Percentiles rank a stretch among this genome's conserved stretches.
These are phyloP conservation scores for Priceomyces melissophilus DNA, from an alignment of 805 yeast genomes.

Conservation along the genomic window DNA sequence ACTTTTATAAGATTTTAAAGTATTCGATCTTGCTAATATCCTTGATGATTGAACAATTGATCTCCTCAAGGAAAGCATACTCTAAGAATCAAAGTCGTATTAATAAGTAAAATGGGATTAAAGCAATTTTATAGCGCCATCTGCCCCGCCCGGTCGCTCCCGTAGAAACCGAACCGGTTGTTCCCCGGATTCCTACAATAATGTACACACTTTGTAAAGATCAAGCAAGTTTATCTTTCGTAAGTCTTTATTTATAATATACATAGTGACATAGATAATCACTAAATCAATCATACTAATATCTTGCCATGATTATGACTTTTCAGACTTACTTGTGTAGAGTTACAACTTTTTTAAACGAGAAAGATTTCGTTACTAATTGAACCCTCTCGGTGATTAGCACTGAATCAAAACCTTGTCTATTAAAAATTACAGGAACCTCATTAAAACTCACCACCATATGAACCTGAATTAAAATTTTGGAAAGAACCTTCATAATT, in stretches of 20 bases:
- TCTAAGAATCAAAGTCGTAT: slow-evolving; percentile 2
- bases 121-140: no score
- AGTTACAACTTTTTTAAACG: no score
- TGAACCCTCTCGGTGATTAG: no score
- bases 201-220: no score
- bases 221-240: background rate
- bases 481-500: slow-evolving; percentile 6
- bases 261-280: background rate
- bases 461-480: slow-evolving; percentile 6
- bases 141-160: slow-evolving; percentile 1
- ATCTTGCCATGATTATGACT: no score
- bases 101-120: background rate
- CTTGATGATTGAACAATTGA: slow-evolving; percentile 5
- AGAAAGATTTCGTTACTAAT: no score
- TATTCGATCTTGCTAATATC: slow-evolving; percentile 1
- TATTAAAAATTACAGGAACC: no score
- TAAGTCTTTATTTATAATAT: slow-evolving; percentile 2
- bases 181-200: no score
- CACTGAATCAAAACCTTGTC: no score
- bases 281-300: no score
- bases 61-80: slow-evolving; percentile 5
- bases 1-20: slow-evolving; percentile 2
- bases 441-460: slow-evolving; percentile 5
- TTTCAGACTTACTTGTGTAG: no score
- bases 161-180: background rate